These are phyloP conservation scores for Sanghuangporus baumii DNA, from an alignment of 1,284 basidiomycete genomes.

Conservation along the genomic window DNA sequence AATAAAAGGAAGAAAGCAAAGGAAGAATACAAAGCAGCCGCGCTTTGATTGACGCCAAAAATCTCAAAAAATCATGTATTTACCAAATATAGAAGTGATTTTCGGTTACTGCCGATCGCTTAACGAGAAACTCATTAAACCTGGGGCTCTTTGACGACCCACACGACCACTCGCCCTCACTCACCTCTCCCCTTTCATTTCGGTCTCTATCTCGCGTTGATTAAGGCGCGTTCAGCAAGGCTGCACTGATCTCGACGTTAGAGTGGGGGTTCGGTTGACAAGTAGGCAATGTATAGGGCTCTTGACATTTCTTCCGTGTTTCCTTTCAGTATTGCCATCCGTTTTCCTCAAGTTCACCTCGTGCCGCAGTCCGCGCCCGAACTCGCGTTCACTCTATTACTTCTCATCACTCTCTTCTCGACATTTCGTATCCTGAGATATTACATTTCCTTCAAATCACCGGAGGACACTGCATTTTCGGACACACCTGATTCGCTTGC, in stretches of 20 bases:
- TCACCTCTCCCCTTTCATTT: not conserved
- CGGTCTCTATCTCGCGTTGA: not conserved
- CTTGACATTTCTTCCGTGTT: slow-evolving; percentile 2
- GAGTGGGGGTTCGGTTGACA: not conserved
- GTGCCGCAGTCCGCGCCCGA: slow-evolving; percentile 1
- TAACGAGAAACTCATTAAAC: not conserved
- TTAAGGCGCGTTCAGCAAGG: not conserved
- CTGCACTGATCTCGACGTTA: not conserved
- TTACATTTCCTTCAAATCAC: not conserved
- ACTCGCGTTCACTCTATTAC: not conserved
- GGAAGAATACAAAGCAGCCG: not conserved
- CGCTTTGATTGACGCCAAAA: not conserved
- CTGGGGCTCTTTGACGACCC: not conserved
- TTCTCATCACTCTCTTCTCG: not conserved
- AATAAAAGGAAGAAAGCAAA: not conserved
- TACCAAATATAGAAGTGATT: not conserved
- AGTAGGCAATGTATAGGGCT: slow-evolving; percentile 10
- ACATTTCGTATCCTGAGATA: not conserved
- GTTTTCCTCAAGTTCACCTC: slow-evolving; percentile 3
- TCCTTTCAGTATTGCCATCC: not conserved
- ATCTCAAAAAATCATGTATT: not conserved
- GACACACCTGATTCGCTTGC: not conserved
- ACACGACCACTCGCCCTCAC: not conserved
- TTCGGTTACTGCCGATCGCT: not conserved
- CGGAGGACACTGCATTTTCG: not conserved